A percentile compares a stretch with the other conserved stretches of the same genome.
These are phyloP conservation scores for Candida insectorum DNA, from an alignment of 805 yeast genomes.

Conservation along the genomic window DNA sequence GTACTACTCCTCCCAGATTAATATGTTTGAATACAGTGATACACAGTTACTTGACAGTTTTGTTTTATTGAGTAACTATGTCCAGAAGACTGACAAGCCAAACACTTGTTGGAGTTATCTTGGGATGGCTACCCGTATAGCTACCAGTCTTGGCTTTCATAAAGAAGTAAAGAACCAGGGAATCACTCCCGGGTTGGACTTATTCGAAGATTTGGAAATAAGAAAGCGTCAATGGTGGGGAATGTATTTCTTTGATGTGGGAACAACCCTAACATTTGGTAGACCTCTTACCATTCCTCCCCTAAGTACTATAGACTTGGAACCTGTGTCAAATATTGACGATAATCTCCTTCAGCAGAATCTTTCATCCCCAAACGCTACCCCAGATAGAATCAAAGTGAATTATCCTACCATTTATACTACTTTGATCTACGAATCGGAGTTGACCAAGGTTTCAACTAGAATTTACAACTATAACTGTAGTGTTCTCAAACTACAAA, in stretches of 20 bases:
- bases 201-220: slow-evolving; percentile 17
- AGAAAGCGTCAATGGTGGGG: slow-evolving; percentile 22
- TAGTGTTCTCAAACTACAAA: slow-evolving; percentile 15
- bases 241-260: slow-evolving; percentile 20
- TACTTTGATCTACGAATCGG: slow-evolving; percentile 18
- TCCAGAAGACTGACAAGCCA: slow-evolving; percentile 17
- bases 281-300: slow-evolving; percentile 19
- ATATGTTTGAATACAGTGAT: slow-evolving; percentile 18
- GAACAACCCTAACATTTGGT: slow-evolving; percentile 18
- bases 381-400: slow-evolving; percentile 13
- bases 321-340: slow-evolving; percentile 16
- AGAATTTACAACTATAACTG: slow-evolving; percentile 18
- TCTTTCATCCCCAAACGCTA: too few species aligned
- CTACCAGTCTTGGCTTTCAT: slow-evolving; percentile 19
- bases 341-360: slow-evolving; percentile 14
- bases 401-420: slow-evolving; percentile 19
- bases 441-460: slow-evolving; percentile 17
- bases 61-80: slow-evolving; percentile 17
- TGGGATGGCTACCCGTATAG: slow-evolving; percentile 18
- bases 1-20: slow-evolving; percentile 11
- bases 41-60: slow-evolving; percentile 18
- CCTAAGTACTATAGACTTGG: slow-evolving; percentile 17
- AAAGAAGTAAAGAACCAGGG: slow-evolving; percentile 18
- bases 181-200: slow-evolving; percentile 7
- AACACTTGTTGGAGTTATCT: slow-evolving; percentile 19